Evolutionary conservation across 129 eudicot species (phyloP).

Genomic region (Sambucus nigra): DNA sequence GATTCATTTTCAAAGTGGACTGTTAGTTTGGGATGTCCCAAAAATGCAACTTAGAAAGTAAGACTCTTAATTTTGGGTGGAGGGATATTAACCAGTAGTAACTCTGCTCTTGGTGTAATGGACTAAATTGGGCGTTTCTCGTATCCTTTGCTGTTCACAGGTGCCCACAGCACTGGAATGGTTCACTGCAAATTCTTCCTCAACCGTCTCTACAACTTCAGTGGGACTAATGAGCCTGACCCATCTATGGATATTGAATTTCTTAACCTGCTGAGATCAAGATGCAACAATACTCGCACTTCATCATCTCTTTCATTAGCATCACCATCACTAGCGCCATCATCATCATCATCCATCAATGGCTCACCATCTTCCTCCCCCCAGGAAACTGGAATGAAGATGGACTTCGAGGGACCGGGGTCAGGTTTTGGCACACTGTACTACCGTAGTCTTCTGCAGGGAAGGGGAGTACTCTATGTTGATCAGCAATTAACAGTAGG

Average conservation of each 20-base stretch:
- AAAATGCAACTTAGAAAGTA: no score
- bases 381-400: conserved; percentile 36
- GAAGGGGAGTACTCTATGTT: conserved; percentile 55
- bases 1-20: no score
- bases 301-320: conserved; percentile 15
- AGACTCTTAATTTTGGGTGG: no score
- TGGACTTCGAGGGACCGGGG: conserved; percentile 64
- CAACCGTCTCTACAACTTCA: conserved; percentile 52
- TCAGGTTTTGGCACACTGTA: conserved; percentile 55
- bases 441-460: conserved; percentile 59
- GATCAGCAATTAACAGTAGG: conserved; percentile 81
- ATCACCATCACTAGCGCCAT: conserved; percentile 13
- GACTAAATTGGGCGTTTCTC: neutral
- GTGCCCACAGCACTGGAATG: conserved; percentile 76
- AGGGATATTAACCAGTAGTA: neutral
- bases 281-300: conserved; percentile 31
- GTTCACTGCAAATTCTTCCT: conserved; percentile 59
- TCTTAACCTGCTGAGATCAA: conserved; percentile 32
- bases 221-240: conserved; percentile 45
- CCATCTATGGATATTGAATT: conserved; percentile 51
- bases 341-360: conserved; percentile 25
- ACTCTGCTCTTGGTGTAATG: neutral
- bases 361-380: conserved; percentile 14
- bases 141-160: conserved; percentile 17
- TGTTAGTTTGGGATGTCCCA: no score